Base-by-base conservation (phyloP, 2,329 filamentous ascomycete genomes). In the Fusarium nisikadoi region DNA sequence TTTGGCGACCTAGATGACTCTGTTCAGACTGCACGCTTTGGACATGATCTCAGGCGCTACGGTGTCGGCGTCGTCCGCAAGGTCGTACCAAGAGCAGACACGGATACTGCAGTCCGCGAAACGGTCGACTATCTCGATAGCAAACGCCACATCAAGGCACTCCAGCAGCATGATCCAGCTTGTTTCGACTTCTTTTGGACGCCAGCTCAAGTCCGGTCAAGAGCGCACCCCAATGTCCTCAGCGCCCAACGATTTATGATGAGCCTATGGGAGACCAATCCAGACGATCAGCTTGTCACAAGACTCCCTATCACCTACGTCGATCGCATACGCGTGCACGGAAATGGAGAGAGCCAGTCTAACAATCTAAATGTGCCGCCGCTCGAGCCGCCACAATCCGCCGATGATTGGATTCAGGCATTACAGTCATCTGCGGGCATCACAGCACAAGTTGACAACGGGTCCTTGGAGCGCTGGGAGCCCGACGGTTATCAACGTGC, bases 111-210 rank as follows among this genome's bases (percentile, higher is more conserved):
- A 78, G 91, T 92, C 74, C 83, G 85, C 50, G 86, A 90, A 75
- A 87, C 89, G 16, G 84, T 87, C 71, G 83, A 86, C 45, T 93
- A 93, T 77, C 75, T 81, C 46, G 76, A 79, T 25, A 72, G 70
- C 60, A 77, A 77, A 53, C 75, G 74, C 29, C 72, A 76, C 53
- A 72, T 79, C 50, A 79, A 78, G 39, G 68, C 76, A 9, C 71
- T 77, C 16, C 72, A 74, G 29, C 72, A 74, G 29, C 79, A 80
- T 73, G 89, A 91, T 43, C 91, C 91, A 9, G 89, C 91, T 3
- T 92, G 92, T 56, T 93, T 91, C 80, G 91, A 93, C 80, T 87
- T 93, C 75, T 93, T 92, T 82, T 93, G 91, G 91, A 91, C 91
- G 9, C 90, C 90, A 0, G 88, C 90, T 2, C 91, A 93, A 80